Evolutionary conservation across 2,329 filamentous ascomycete species (phyloP).

Genomic region (Ophiostoma tasmaniense): DNA sequence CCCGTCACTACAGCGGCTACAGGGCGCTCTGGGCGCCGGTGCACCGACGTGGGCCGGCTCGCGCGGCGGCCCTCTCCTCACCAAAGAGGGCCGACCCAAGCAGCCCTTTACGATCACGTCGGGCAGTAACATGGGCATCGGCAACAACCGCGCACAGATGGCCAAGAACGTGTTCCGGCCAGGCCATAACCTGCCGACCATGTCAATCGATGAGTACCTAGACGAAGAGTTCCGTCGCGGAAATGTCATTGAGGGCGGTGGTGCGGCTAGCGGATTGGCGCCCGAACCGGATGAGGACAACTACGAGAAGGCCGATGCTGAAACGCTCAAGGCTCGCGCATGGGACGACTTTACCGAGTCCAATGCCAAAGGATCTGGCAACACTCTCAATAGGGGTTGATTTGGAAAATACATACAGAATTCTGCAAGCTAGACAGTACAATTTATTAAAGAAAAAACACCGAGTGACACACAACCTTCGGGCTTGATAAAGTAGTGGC

Average conservation of each 20-base stretch:
- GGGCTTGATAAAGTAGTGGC: not conserved
- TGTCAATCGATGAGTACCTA: slow-evolving; percentile 96
- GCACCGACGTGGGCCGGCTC: slow-evolving; percentile 14
- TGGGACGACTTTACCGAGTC: slow-evolving; percentile 95
- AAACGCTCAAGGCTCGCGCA: slow-evolving; percentile 83
- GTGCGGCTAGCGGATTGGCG: slow-evolving; percentile 59
- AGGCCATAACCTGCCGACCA: slow-evolving; percentile 89
- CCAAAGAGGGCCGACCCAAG: slow-evolving; percentile 71
- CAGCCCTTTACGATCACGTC: slow-evolving; percentile 77
- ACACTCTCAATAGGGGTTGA: slow-evolving; percentile 70
- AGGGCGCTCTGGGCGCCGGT: slow-evolving; percentile 35
- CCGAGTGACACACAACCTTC: not conserved
- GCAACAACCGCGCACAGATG: slow-evolving; percentile 62
- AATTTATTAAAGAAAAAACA: not conserved
- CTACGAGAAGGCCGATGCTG: slow-evolving; percentile 74
- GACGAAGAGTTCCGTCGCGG: slow-evolving; percentile 81
- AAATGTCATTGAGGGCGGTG: slow-evolving; percentile 84
- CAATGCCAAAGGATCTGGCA: slow-evolving; percentile 76
- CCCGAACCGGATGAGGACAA: slow-evolving; percentile 84
- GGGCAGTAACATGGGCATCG: not conserved
- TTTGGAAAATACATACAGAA: not conserved
- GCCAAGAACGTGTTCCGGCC: slow-evolving; percentile 76
- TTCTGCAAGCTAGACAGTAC: not conserved
- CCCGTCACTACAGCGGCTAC: slow-evolving; percentile 44
- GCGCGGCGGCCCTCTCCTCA: slow-evolving; percentile 58